Base-by-base conservation (phyloP, 2,329 filamentous ascomycete species). In the Ceratocystis diversiconidia region DNA sequence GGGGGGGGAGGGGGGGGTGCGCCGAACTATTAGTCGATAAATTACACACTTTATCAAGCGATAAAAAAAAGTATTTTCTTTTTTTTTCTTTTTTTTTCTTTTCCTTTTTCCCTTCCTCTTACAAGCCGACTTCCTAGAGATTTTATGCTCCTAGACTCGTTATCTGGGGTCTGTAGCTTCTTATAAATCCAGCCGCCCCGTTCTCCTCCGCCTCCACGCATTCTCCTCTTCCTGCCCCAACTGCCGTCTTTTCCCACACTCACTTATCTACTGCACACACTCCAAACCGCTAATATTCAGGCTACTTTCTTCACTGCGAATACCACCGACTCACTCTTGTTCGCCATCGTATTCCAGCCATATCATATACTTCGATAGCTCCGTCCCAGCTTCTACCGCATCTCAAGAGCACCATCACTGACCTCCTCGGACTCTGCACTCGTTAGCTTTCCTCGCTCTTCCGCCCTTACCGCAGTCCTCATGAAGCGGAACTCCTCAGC, bases 401-500 rank as follows among this genome's bases (percentile, higher is more conserved):
- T 22, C 46, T n/a, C 30, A 50, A 2, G 19, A 17, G 5, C 12
- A 50, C 5, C 12, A n/a, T 48, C 8, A 17, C 10, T 10, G 44
- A 5, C 44, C 19, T 17, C 15, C 10, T 17, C 44, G 44, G 19
- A 15, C 15, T 22, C 19, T 8, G 2, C 17, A 5, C 17, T 10
- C 19, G 3, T 50, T 22, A 50, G 19, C 46, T 12, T n/a, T 7
- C 46, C 4, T 36, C 32, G 32, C 32, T 36, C 32, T 36, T 30
- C 17, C 12, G 30, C 5, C 22, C 17, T 63, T 57, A 32, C 52
- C 52, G 41, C 46, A 32, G 30, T 79, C 85, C 85, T 86, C 82
- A 89, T 90, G 86, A 86, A 88, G 82, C 84, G 84, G 76, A 81
- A 84, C 80, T 80, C 82, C 72, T 87, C 86, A 71, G 84, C 85